Base-by-base conservation (phyloP, 2,329 filamentous ascomycete species). In the Helotiales sp. region DNA sequence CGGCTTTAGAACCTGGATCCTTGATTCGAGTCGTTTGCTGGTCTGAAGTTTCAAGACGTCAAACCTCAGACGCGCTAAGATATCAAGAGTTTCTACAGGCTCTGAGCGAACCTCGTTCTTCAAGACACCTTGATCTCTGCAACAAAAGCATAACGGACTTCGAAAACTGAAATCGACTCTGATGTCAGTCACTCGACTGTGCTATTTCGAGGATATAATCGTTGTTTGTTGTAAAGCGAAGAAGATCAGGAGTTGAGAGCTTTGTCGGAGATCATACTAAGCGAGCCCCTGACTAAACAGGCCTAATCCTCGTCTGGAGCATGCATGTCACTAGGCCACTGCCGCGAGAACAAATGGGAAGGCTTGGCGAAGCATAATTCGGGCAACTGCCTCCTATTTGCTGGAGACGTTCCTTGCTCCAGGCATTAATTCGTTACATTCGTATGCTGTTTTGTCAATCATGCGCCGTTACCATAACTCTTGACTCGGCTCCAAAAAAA, bases 401-500 rank as follows among this genome's bases (percentile, higher is more conserved):
- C 27, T 24, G 15, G 19, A 22, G 13, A 17, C 17, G 10, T 31
- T 19, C 15, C 46, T 48, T 9, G 19, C 31, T 33, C n/a, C 25
- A 48, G 24, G 17, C 46, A 48, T 48, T n/a, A 33, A 6, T 8
- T 46, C 40, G 25, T 46, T 46, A 29, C 2, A 48, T 22, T 48
- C 27, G 46, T 22, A 13, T 9, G 25, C 29, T 33, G 46, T 33
- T 30, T 30, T 31, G 27, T 17, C 13, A 19, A 22, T 51, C 50
- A 59, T 27, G 57, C 53, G 19, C 78, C 78, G 54, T 74, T 67
- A 0, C 83, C 83, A 62, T 86, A 88, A 62, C 83, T 85, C 72
- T 77, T 81, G 3, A 89, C 86, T 12, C 86, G 76, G 67, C 85
- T 88, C 65, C 87, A 89, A 69, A 86, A 84, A 68, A 83, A 89